Conservation (phyloP, 208 protist genomes). For the Leishmania gerbilli region DNA sequence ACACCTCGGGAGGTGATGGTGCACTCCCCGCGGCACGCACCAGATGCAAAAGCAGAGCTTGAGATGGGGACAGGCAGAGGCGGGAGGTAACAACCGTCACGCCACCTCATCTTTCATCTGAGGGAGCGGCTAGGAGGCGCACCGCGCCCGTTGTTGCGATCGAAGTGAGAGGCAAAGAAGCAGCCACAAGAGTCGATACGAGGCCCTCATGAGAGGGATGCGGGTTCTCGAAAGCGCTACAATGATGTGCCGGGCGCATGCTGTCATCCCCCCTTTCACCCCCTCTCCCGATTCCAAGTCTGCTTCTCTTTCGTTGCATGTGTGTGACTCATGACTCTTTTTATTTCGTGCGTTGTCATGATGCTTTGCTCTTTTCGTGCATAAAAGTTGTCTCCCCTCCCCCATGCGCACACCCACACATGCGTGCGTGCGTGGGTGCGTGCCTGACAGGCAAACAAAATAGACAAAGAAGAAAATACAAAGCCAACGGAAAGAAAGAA, state of each 20-base stretch:
- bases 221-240: background rate
- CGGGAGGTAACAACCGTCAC: background rate
- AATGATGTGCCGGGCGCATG: background rate
- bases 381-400: too few species aligned
- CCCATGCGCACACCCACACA: background rate
- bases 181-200: background rate
- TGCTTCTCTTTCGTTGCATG: background rate
- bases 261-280: background rate
- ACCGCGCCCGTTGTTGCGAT: background rate
- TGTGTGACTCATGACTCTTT: background rate
- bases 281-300: too few species aligned
- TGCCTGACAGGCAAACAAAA: background rate
- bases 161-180: background rate
- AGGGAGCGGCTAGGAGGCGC: background rate
- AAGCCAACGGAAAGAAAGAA: background rate
- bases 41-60: background rate
- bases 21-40: background rate
- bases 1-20: background rate
- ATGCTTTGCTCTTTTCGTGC: background rate
- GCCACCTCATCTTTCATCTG: background rate
- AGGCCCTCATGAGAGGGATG: background rate
- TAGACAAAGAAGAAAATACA: background rate
- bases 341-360: background rate
- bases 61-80: background rate
- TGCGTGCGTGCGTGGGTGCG: too few species aligned